Conservation (phyloP, 768 basidiomycete genomes). For the Cystobasidium tubakii region DNA sequence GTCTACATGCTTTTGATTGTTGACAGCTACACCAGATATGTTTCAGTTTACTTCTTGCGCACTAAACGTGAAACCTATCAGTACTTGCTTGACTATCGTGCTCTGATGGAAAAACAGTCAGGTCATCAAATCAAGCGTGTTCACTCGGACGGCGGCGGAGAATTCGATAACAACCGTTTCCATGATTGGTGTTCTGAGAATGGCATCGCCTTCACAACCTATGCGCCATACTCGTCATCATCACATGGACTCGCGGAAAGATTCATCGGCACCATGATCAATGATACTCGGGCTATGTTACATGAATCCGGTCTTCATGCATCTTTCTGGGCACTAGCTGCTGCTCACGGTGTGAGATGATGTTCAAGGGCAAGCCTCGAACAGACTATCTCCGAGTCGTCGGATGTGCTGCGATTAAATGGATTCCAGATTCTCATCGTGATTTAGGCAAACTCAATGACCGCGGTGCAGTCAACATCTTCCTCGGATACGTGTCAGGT, state of each 20-base stretch:
- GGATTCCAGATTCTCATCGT: background rate
- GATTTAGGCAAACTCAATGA: conserved; percentile 15
- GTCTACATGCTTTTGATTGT: conserved; percentile 11
- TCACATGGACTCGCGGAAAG: conserved; percentile 1
- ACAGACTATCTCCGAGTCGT: conserved; percentile 16
- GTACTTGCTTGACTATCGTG: conserved; percentile 10
- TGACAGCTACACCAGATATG: conserved; percentile 2
- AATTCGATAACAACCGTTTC: conserved; percentile 24
- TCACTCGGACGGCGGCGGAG: conserved; percentile 17
- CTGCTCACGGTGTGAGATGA: conserved; percentile 2
- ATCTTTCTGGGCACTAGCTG: conserved; percentile 18
- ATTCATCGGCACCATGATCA: conserved; percentile 19
- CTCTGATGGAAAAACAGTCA: conserved; percentile 12
- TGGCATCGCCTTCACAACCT: conserved; percentile 6
- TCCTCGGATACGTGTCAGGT: background rate
- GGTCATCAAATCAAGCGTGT: conserved; percentile 22
- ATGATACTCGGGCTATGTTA: conserved; percentile 8
- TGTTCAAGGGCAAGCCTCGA: conserved; percentile 1
- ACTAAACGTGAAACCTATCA: background rate
- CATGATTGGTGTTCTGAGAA: background rate
- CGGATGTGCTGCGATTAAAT: conserved; percentile 10
- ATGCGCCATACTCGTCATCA: background rate
- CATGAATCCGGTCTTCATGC: background rate
- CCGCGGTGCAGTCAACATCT: background rate
- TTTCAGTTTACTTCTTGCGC: conserved; percentile 10